These are phyloP conservation scores for Leccinum huronense DNA, from an alignment of 1,284 basidiomycete species.

Conservation along the genomic window DNA sequence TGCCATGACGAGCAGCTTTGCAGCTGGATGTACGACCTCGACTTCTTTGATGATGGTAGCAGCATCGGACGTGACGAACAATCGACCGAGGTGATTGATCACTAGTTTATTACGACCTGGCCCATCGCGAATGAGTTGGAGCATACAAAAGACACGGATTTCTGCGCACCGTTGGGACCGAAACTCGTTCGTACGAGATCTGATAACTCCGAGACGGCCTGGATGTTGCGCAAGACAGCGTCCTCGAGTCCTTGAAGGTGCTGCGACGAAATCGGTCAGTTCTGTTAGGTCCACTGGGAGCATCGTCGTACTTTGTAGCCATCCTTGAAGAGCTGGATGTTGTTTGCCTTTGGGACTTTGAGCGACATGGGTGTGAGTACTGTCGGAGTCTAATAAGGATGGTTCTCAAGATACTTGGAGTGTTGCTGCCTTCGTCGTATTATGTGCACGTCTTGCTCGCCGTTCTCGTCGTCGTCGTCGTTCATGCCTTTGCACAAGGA, in stretches of 20 bases:
- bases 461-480: constrained; percentile 45
- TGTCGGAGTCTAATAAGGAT: constrained; percentile 15
- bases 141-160: neutral
- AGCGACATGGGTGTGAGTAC: constrained; percentile 65
- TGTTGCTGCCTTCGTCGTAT: constrained; percentile 35
- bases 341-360: constrained; percentile 90
- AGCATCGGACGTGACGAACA: constrained; percentile 98
- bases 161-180: constrained; percentile 83
- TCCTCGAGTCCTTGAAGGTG: constrained; percentile 90
- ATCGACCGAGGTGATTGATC: constrained; percentile 92
- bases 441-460: constrained; percentile 50
- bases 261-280: constrained; percentile 39
- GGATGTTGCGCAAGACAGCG: constrained; percentile 92
- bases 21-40: constrained; percentile 98
- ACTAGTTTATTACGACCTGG: constrained; percentile 91
- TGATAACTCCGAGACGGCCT: constrained; percentile 91
- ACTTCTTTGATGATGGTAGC: constrained; percentile 98
- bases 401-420: constrained; percentile 34
- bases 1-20: constrained; percentile 96
- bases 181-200: constrained; percentile 96
- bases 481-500: constrained; percentile 64
- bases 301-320: constrained; percentile 75
- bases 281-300: neutral
- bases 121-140: constrained; percentile 7
- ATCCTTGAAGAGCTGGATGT: constrained; percentile 91